Conservation (phyloP, 306 rosid genomes). For the Pachyrhizus erosus region DNA sequence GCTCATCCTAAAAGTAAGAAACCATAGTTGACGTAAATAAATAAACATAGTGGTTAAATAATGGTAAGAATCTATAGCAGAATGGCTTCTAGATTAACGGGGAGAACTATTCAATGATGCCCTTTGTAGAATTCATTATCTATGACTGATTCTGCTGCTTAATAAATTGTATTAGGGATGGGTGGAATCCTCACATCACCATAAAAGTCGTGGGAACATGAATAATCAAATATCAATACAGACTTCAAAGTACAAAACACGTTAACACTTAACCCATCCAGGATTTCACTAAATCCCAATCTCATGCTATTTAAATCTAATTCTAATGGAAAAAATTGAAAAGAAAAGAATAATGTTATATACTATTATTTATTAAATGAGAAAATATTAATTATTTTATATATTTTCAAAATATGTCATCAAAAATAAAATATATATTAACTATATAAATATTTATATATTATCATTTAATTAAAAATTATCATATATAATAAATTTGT, state of each 20-base stretch:
- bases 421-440: too few relatives aligned
- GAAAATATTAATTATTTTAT: neutral
- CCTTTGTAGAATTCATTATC: conserved; percentile 14
- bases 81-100: neutral
- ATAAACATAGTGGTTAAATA: neutral
- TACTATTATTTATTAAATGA: neutral
- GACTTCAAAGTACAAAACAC: neutral
- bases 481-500: too few relatives aligned
- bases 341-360: neutral
- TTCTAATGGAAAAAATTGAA: neutral
- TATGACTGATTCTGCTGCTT: conserved; percentile 23
- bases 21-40: neutral
- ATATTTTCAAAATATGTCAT: neutral
- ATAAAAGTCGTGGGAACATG: neutral
- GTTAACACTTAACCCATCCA: neutral
- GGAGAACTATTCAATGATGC: neutral
- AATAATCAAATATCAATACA: conserved; percentile 7
- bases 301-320: neutral
- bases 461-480: too few relatives aligned
- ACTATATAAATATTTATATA: too few relatives aligned
- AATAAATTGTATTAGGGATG: neutral
- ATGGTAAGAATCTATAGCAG: neutral
- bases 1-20: too few relatives aligned
- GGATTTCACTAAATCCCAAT: neutral
- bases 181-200: neutral